Evolutionary conservation across 768 basidiomycete genomes (phyloP), one percentile per base, ranked within the genome.

Genomic region (Macrolepiota dolichaula): DNA sequence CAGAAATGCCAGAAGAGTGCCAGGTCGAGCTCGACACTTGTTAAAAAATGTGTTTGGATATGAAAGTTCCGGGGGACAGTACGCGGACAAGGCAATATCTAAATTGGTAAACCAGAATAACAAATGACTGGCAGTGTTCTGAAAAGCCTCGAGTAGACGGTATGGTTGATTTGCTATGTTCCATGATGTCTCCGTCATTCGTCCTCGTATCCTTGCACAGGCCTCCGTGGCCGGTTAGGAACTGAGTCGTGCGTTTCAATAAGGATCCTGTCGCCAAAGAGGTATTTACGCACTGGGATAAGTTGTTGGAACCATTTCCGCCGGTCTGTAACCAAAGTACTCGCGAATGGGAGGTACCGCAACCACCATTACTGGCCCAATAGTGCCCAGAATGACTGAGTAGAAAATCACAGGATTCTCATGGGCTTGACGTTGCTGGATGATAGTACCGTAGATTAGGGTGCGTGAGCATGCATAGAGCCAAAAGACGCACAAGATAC

Each of bases 361-460:
- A 46, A 91, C 65, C 46, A 87, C 87, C 73, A 94, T 76, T 25
- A 88, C 76, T 11, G 94, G 94, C 1, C 94, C 94, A 67, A 86
- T 80, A 59, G 78, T 67, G 55, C 93, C 94, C 59, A 96, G 76
- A 51, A 87, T 73, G 70, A 87, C 80, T 11, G 94, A 94, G 76
- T 87, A 96, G 79, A 95, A 95, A 72, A 95, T 84, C 72, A 93
- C 91, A 29, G 94, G 94, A 68, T 84, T 85, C 75, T 96, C 94
- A 75, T 96, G 94, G 38, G 94, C 92, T 67, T 88, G 85, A 51
- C 89, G 85, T 93, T 94, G 92, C 94, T 96, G 71, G 50, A 58
- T 44, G 51, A 60, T 51, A 71, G 55, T 49, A 36, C 10, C 47
- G 40, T 35, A n/a, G 10, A 24, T 15, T 40, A 27, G 11, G 7